These are phyloP conservation scores for Lachnum nothofagi DNA, from an alignment of 2,329 filamentous ascomycete genomes.

Conservation along the genomic window DNA sequence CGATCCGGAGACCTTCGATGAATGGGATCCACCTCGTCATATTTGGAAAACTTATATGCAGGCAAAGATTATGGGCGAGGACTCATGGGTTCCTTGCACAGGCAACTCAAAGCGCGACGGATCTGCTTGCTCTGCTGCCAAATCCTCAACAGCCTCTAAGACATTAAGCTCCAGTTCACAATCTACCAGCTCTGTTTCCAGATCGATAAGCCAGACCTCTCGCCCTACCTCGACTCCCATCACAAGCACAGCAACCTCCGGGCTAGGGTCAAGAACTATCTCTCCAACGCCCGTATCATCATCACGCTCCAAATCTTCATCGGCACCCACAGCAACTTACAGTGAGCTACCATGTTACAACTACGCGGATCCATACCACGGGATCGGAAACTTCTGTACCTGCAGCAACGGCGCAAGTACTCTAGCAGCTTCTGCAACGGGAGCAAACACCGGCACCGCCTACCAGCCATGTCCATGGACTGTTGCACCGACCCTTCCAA, in stretches of 20 bases:
- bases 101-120: not conserved
- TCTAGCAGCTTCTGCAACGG: not conserved
- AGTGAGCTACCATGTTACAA: not conserved
- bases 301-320: too few species aligned
- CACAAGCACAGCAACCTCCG: too few species aligned
- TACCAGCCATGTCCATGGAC: not conserved
- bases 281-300: too few species aligned
- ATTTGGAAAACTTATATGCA: not conserved
- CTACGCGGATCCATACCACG: not conserved
- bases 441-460: not conserved
- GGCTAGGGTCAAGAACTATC: too few species aligned
- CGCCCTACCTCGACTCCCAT: too few species aligned
- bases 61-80: not conserved
- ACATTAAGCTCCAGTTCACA: too few species aligned
- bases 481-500: not conserved
- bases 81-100: not conserved
- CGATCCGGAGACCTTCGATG: not conserved
- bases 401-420: not conserved
- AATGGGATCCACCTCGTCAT: constrained; percentile 1
- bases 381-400: not conserved
- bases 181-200: too few species aligned
- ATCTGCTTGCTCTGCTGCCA: too few species aligned
- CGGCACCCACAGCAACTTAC: not conserved
- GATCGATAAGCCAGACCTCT: too few species aligned
- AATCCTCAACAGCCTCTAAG: too few species aligned